Percentiles rank a stretch among this genome's conserved stretches.
phyloP scores from a whole-genome alignment of 208 protist genomes.

The Balamuthia mandrillaris region DNA sequence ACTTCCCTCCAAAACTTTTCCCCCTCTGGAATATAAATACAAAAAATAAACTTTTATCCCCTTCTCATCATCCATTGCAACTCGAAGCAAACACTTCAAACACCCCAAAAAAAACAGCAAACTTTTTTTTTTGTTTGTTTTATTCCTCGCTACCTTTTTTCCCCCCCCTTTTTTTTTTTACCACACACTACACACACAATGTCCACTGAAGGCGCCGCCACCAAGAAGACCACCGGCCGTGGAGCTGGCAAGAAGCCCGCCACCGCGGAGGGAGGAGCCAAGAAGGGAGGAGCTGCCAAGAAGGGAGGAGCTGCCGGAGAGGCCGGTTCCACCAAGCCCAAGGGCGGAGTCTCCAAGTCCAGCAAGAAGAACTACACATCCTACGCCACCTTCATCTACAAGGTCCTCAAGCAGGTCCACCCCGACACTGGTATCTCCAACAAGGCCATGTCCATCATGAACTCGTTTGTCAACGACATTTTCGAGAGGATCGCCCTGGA shows the following conservation, averaged over 20 bases:
- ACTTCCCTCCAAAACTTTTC: no score
- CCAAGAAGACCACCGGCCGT: conserved; percentile 8
- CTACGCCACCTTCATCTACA: conserved; percentile 74
- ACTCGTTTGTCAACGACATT: conserved; percentile 91
- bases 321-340: no score
- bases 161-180: no score
- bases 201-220: neutral
- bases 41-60: no score
- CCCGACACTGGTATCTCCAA: conserved; percentile 93
- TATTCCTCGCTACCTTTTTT: no score
- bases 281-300: neutral
- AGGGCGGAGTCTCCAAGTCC: conserved; percentile 10
- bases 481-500: conserved; percentile 94
- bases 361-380: conserved; percentile 10
- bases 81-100: no score
- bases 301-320: neutral
- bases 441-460: conserved; percentile 96
- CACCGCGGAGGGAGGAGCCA: neutral
- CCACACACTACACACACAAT: no score
- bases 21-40: no score
- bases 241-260: conserved; percentile 33
- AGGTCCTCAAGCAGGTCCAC: conserved; percentile 91
- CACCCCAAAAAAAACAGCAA: no score
- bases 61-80: no score
- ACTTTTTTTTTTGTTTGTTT: no score